Base-by-base conservation (phyloP, 805 yeast genomes). In the Millerago galiae region DNA sequence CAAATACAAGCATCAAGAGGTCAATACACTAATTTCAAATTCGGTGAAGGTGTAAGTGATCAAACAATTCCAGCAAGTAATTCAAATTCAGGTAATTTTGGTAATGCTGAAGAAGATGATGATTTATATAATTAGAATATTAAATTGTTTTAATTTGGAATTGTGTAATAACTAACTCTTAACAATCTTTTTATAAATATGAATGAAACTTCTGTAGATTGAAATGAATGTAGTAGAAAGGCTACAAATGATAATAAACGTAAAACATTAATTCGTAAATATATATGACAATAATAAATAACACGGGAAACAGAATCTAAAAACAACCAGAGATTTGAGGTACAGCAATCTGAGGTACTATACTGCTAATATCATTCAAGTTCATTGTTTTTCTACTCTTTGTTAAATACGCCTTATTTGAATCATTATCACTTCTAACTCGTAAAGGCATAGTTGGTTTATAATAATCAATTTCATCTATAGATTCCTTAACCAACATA, bases 1-100 rank as follows among this genome's bases (percentile, higher is more conserved):
- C 96, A 91, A 69, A 74, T 93, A 66, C 95, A 83, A 66, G 87
- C 95, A 44, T 85, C 96, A 1, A 87, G 99, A 70, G 98, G 99
- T 38, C 95, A 86, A 64, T 83, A 86, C 62, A 76, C 91, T 51
- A 86, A 83, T 68, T 91, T 93, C 70, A 80, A 88, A 62, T 91
- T 93, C 65, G 77, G 80, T 51, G 88, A 75, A 37, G 47, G 53
- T 35, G 50, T 56, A 15, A 38, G 48, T 29, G 64, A 59, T 39
- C 67, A 67, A 40, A 62, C 68, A 35, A 61, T 66, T 50, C 62
- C 63, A 38, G 54, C 59, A 35, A 44, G 51, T 40, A 43, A 51
- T 14, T 37, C 49, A 41, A 65, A 65, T 40, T 57, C 67, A 30
- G 77, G 71, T 41, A 49, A 47, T 26, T 69, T 71, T 40, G 75